A percentile compares a stretch with the other conserved stretches of the same genome.
These are phyloP conservation scores for Pythium angustatum DNA, from an alignment of 352 stramenopile species.

Conservation along the genomic window DNA sequence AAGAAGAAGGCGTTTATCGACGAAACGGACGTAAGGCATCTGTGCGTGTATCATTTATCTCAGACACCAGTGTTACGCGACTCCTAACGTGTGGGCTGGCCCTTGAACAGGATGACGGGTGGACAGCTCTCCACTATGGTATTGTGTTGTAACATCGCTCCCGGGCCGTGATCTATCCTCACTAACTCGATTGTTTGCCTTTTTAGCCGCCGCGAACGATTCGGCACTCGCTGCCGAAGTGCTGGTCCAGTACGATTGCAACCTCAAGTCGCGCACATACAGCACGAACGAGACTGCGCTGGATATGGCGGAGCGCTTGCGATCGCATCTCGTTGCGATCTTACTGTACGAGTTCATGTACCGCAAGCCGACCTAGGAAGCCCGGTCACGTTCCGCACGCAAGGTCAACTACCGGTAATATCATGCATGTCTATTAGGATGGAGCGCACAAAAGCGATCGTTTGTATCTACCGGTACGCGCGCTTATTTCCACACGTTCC, in stretches of 20 bases:
- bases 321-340: slow-evolving; percentile 72
- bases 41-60: no score
- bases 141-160: background rate
- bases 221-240: slow-evolving; percentile 64
- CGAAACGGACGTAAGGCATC: slow-evolving; percentile 74
- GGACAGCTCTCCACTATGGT: slow-evolving; percentile 82
- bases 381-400: no score
- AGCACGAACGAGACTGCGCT: slow-evolving; percentile 75
- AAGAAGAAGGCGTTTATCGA: slow-evolving; percentile 77
- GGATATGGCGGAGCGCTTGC: slow-evolving; percentile 74
- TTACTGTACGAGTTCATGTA: slow-evolving; percentile 76
- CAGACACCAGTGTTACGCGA: no score
- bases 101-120: slow-evolving; percentile 77
- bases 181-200: background rate
- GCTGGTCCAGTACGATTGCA: slow-evolving; percentile 63
- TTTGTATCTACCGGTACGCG: background rate
- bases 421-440: slow-evolving; percentile 11
- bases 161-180: background rate
- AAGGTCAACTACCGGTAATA: no score
- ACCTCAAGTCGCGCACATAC: slow-evolving; percentile 58
- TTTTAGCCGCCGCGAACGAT: slow-evolving; percentile 64
- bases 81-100: no score
- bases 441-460: background rate
- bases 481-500: slow-evolving; percentile 48
- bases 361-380: slow-evolving; percentile 24